Conservation (phyloP, 2,329 filamentous ascomycete species). For the Claviceps cyperi region DNA sequence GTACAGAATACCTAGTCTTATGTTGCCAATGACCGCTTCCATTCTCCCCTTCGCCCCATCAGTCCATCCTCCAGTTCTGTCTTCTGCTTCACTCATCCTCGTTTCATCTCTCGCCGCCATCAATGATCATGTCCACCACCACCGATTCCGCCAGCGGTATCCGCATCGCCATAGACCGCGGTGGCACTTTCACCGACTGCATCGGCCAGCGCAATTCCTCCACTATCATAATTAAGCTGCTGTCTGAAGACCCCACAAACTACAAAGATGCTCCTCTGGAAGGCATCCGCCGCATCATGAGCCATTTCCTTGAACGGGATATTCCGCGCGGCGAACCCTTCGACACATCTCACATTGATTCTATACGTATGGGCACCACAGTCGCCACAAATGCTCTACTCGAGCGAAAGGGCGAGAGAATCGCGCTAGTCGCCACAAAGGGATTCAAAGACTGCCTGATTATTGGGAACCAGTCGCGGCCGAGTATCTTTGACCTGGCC, state of each 20-base stretch:
- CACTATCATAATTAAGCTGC: conserved; percentile 55
- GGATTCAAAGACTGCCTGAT: conserved; percentile 59
- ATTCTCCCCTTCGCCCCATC: neutral
- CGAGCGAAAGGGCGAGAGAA: conserved; percentile 57
- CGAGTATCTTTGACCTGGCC: conserved; percentile 59
- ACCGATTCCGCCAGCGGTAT: conserved; percentile 31
- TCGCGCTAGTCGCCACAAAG: conserved; percentile 55
- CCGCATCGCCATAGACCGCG: conserved; percentile 21
- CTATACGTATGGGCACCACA: conserved; percentile 69
- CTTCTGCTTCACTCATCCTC: neutral
- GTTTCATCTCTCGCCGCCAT: neutral
- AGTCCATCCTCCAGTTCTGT: neutral
- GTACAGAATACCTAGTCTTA: too few relatives aligned
- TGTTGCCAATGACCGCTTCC: neutral
- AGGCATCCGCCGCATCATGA: conserved; percentile 43
- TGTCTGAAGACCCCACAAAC: conserved; percentile 58
- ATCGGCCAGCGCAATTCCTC: conserved; percentile 51
- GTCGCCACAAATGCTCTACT: conserved; percentile 66
- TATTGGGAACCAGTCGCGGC: conserved; percentile 61
- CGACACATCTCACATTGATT: conserved; percentile 32
- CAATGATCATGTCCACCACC: neutral
- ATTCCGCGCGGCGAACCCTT: conserved; percentile 20
- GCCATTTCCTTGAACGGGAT: conserved; percentile 17
- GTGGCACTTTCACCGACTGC: conserved; percentile 52
- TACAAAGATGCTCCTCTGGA: conserved; percentile 62